phyloP scores from a whole-genome alignment of 2,329 filamentous ascomycete genomes.

The Stachybotrys echinatus region DNA sequence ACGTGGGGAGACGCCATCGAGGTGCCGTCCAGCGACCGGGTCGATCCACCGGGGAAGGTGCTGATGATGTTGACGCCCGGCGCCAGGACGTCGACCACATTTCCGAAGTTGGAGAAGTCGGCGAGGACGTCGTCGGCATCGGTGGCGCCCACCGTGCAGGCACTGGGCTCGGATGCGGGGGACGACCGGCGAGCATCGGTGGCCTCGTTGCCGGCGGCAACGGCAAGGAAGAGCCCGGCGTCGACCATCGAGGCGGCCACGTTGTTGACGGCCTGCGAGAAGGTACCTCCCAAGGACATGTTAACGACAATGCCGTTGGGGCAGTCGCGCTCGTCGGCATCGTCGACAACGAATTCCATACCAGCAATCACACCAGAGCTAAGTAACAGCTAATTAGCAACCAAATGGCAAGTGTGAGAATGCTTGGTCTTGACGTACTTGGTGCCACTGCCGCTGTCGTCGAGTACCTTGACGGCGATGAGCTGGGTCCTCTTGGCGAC shows the following conservation, averaged over 20 bases:
- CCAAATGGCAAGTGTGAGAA: background rate
- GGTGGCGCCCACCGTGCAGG: constrained; percentile 46
- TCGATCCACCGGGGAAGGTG: constrained; percentile 35
- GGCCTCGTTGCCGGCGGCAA: constrained; percentile 49
- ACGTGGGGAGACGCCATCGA: constrained; percentile 36
- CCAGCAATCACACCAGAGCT: constrained; percentile 37
- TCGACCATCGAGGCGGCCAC: constrained; percentile 37
- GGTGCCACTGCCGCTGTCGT: constrained; percentile 23
- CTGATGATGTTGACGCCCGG: constrained; percentile 40
- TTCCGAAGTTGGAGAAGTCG: constrained; percentile 45
- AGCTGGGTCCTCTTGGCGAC: constrained; percentile 36
- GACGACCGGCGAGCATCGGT: constrained; percentile 37
- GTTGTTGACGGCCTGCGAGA: constrained; percentile 39
- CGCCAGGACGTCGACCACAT: constrained; percentile 41
- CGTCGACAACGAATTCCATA: constrained; percentile 34
- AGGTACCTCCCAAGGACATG: constrained; percentile 49
- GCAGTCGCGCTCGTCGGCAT: constrained; percentile 29
- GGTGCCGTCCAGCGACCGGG: constrained; percentile 34
- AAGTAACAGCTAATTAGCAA: constrained; percentile 1
- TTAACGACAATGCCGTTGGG: constrained; percentile 41
- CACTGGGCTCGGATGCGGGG: constrained; percentile 36
- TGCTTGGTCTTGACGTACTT: background rate
- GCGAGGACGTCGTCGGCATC: constrained; percentile 28
- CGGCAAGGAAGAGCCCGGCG: constrained; percentile 44
- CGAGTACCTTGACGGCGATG: constrained; percentile 56